These are phyloP conservation scores for Penicillium roqueforti DNA, from an alignment of 495 filamentous ascomycete genomes.

Conservation along the genomic window DNA sequence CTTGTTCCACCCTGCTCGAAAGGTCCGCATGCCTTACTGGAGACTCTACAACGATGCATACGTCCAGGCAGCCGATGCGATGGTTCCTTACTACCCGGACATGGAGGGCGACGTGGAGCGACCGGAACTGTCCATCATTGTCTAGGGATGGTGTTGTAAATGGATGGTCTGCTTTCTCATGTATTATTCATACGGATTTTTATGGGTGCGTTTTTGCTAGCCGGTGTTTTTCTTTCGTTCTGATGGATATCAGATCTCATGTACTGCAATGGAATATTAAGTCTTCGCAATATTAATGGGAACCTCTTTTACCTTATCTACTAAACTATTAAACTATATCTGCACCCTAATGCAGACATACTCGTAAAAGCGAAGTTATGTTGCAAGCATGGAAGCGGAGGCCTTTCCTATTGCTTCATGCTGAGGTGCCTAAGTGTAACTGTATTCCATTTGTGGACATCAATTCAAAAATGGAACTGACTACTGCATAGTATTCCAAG, in stretches of 20 bases:
- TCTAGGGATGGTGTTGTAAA: slow-evolving; percentile 47
- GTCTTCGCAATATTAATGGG: too few relatives aligned
- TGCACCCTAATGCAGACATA: too few relatives aligned
- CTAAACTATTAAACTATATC: too few relatives aligned
- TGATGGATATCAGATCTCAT: slow-evolving; percentile 6
- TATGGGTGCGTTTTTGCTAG: slow-evolving; percentile 18
- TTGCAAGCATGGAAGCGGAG: too few relatives aligned
- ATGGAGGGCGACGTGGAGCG: slow-evolving; percentile 73
- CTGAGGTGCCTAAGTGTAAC: slow-evolving; percentile 16
- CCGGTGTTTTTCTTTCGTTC: slow-evolving; percentile 19
- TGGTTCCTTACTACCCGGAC: slow-evolving; percentile 92
- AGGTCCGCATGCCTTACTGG: slow-evolving; percentile 92
- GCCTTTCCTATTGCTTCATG: slow-evolving; percentile 22
- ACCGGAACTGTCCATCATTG: slow-evolving; percentile 76
- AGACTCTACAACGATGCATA: slow-evolving; percentile 96
- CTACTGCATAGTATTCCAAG: too few relatives aligned
- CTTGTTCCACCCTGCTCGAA: slow-evolving; percentile 92
- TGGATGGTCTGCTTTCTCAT: slow-evolving; percentile 18
- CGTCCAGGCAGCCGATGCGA: slow-evolving; percentile 85
- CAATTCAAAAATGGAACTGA: too few relatives aligned
- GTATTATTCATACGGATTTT: slow-evolving; percentile 16
- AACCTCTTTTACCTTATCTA: too few relatives aligned
- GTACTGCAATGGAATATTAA: too few relatives aligned
- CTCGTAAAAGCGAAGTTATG: too few relatives aligned
- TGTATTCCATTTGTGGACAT: too few relatives aligned